Base-by-base conservation (phyloP, 345 rosid species). In the Moringa oleifera region DNA sequence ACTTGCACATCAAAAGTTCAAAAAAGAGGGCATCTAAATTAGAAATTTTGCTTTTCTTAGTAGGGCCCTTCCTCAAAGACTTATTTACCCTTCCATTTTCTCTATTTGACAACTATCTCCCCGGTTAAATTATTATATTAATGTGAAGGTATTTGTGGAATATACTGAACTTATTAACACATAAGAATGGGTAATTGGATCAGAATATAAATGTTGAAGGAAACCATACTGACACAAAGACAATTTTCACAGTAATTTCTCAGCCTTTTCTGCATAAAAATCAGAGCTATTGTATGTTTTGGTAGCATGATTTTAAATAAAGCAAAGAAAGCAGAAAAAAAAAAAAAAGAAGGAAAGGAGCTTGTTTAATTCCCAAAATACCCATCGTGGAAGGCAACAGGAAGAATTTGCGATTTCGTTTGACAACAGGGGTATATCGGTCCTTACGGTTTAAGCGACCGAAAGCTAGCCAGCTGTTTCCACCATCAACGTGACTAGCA, bases 381-480 rank as follows among this genome's bases (percentile, higher is more conserved):
- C 13, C 47, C 47, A 15, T 41, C 1, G 13, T 41, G 6, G 13
- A 41, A 11, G 17, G 47, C 47, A 41, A 11, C 2, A 41, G 1
- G 9, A 1, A 41, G 6, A 2, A 2, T 28, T 1, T 16, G 47
- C 17, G 12, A 11, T 41, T 41, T 41, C 16, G 17, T 7, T 41
- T 28, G 21, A 11, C 0, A 20, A 0, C 0, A 61, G 46, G 78
- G 76, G 68, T 12, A 67, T 6, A 66, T 19, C n/a, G 16, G 79
- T 79, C 77, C 23, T 37, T 41, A 50, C 18, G 0, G 7, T 28
- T 0, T 25, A 24, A 53, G 7, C 53, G 41, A 49, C 62, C 68
- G 73, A 59, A 74, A 77, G 78, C 16, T 51, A 65, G 74, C 73
- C 82, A 79, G 81, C 84, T 77, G 77, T 73, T 58, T 58, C 18